Evolutionary conservation across 2,329 filamentous ascomycete genomes (phyloP).

Genomic region (Fusarium gaditjirri): DNA sequence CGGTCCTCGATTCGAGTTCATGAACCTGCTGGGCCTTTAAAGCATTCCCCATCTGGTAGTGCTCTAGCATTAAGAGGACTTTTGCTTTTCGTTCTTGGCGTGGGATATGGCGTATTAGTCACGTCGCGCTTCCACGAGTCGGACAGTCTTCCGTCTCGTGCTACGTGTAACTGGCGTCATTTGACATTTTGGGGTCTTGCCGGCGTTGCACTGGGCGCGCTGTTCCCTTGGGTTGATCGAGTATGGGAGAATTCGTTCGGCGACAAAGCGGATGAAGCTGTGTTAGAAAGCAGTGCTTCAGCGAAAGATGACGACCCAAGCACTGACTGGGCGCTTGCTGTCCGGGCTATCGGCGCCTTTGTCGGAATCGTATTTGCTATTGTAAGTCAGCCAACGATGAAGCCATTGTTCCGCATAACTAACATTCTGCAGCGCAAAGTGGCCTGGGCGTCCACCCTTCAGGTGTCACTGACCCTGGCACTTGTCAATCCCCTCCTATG

Average conservation of each 20-base stretch:
- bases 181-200: slow-evolving; percentile 83
- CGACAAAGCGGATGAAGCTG: slow-evolving; percentile 47
- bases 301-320: slow-evolving; percentile 52
- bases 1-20: slow-evolving; percentile 50
- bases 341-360: slow-evolving; percentile 69
- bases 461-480: slow-evolving; percentile 88
- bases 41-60: slow-evolving; percentile 49
- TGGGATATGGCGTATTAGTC: slow-evolving; percentile 85
- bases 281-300: slow-evolving; percentile 44
- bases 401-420: slow-evolving; percentile 1
- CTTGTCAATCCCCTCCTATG: slow-evolving; percentile 93
- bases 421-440: slow-evolving; percentile 75
- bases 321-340: slow-evolving; percentile 77
- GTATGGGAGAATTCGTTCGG: slow-evolving; percentile 71
- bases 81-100: slow-evolving; percentile 80
- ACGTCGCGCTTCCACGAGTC: slow-evolving; percentile 75
- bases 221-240: slow-evolving; percentile 86
- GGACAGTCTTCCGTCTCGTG: slow-evolving; percentile 70
- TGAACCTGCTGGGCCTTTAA: slow-evolving; percentile 40
- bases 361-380: slow-evolving; percentile 75
- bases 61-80: slow-evolving; percentile 67
- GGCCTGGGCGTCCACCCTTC: slow-evolving; percentile 94
- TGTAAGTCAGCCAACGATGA: slow-evolving; percentile 63
- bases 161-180: slow-evolving; percentile 71
- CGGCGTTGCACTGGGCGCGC: slow-evolving; percentile 79